Evolutionary conservation across 768 basidiomycete species (phyloP).

Genomic region (Leccinum ochraceum): DNA sequence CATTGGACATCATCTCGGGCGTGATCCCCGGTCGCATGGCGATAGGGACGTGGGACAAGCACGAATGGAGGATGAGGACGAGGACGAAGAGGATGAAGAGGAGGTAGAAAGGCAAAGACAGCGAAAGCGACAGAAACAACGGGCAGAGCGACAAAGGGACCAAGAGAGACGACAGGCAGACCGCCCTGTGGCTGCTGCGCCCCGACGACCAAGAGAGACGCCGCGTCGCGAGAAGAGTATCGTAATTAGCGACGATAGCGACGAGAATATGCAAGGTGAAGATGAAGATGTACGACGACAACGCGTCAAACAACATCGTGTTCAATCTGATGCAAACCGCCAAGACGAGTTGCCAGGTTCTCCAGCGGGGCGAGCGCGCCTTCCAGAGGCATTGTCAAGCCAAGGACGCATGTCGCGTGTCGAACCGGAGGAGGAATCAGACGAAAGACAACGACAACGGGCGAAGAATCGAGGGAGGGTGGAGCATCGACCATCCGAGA

Average conservation of each 20-base stretch:
- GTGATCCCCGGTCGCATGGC: conserved; percentile 25
- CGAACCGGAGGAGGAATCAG: background rate
- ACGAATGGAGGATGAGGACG: conserved; percentile 13
- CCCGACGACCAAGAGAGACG: background rate
- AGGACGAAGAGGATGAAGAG: conserved; percentile 1
- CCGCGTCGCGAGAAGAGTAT: background rate
- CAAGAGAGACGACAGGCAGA: background rate
- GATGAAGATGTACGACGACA: conserved; percentile 4
- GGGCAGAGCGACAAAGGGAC: background rate
- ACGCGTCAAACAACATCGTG: conserved; percentile 19
- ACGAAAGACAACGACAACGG: conserved; percentile 4
- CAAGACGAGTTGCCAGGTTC: background rate
- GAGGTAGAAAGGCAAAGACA: conserved; percentile 19
- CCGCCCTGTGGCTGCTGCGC: background rate
- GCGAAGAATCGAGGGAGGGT: background rate
- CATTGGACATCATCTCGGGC: conserved; percentile 23
- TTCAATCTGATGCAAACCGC: conserved; percentile 8
- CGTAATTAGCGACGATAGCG: conserved; percentile 7
- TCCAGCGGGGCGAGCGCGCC: conserved; percentile 2
- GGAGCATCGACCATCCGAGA: background rate
- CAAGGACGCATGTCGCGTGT: background rate
- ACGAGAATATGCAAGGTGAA: background rate
- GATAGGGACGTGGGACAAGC: background rate
- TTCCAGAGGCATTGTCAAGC: background rate
- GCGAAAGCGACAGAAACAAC: conserved; percentile 3